Percentiles rank a stretch among this genome's conserved stretches.
phyloP scores from a whole-genome alignment of 495 filamentous ascomycete species.

The Penicillium egyptiacum region DNA sequence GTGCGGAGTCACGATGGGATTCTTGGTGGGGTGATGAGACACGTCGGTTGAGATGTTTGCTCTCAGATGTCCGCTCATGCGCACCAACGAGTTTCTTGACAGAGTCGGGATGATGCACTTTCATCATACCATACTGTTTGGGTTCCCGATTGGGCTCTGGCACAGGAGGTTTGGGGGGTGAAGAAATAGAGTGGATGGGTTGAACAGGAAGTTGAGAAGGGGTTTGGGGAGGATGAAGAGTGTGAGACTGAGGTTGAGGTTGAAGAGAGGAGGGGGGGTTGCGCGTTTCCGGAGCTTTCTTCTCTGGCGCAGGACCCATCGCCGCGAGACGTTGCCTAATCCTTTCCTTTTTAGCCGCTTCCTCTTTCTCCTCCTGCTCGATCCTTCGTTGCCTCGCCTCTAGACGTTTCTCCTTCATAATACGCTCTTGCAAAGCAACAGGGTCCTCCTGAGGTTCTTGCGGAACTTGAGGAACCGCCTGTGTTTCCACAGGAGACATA shows the following conservation, averaged over 20 bases:
- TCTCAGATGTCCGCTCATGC: slow-evolving; percentile 39
- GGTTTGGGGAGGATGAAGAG: slow-evolving; percentile 7
- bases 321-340: slow-evolving; percentile 80
- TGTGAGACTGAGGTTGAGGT: slow-evolving; percentile 3
- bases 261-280: slow-evolving; percentile 28
- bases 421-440: slow-evolving; percentile 68
- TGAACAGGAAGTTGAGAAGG: slow-evolving; percentile 14
- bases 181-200: slow-evolving; percentile 30
- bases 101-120: slow-evolving; percentile 53
- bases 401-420: slow-evolving; percentile 83
- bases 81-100: slow-evolving; percentile 44
- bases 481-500: slow-evolving; percentile 41
- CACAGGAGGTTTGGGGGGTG: slow-evolving; percentile 54
- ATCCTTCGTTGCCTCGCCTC: slow-evolving; percentile 72
- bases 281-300: slow-evolving; percentile 37
- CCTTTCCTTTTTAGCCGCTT: slow-evolving; percentile 75
- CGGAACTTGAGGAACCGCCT: slow-evolving; percentile 25
- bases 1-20: slow-evolving; percentile 29
- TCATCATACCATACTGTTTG: slow-evolving; percentile 61
- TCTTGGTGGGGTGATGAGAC: slow-evolving; percentile 39
- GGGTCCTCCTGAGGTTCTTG: slow-evolving; percentile 54
- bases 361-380: slow-evolving; percentile 80
- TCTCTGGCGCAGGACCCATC: slow-evolving; percentile 65
- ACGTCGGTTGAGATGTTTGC: slow-evolving; percentile 36
- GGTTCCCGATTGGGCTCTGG: slow-evolving; percentile 53